phyloP scores from a whole-genome alignment of 352 stramenopile species.

The Phytophthora kernoviae region DNA sequence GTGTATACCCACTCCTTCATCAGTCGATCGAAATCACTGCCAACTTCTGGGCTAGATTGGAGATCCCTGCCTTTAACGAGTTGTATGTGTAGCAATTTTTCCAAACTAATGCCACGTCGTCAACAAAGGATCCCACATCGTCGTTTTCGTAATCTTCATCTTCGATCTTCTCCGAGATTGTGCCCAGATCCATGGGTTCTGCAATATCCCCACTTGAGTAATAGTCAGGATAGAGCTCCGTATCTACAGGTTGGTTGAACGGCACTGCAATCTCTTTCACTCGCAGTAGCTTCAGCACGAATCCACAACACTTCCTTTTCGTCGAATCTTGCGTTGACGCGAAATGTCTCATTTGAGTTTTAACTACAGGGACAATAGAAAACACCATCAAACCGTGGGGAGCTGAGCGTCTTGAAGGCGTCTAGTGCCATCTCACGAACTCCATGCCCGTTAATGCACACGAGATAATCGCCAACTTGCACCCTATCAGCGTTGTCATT shows the following conservation, averaged over 20 bases:
- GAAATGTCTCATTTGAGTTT: conserved; percentile 61
- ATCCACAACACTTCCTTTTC: conserved; percentile 69
- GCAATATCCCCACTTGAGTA: conserved; percentile 71
- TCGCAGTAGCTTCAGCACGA: conserved; percentile 78
- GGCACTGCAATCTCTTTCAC: conserved; percentile 76
- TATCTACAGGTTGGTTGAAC: conserved; percentile 87
- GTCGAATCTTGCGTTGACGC: conserved; percentile 58
- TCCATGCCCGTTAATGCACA: conserved; percentile 61
- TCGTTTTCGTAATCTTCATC: conserved; percentile 88
- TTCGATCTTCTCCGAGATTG: conserved; percentile 83
- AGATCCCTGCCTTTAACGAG: conserved; percentile 82
- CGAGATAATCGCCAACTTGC: conserved; percentile 47
- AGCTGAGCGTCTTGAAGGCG: conserved; percentile 28
- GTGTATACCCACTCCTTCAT: conserved; percentile 85
- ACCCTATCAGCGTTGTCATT: conserved; percentile 35
- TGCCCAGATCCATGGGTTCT: conserved; percentile 84
- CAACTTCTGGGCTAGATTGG: conserved; percentile 72
- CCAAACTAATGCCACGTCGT: conserved; percentile 83
- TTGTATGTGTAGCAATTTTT: conserved; percentile 90
- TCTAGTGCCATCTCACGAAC: conserved; percentile 43
- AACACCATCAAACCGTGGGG: conserved; percentile 71
- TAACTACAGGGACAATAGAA: conserved; percentile 41
- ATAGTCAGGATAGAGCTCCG: conserved; percentile 85
- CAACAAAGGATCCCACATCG: conserved; percentile 79
- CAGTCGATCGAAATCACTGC: conserved; percentile 78